Percentiles rank a stretch among this genome's conserved stretches.
These are phyloP conservation scores for Taphrina wiesneri DNA, from an alignment of 1,139 yeast genomes.

Conservation along the genomic window DNA sequence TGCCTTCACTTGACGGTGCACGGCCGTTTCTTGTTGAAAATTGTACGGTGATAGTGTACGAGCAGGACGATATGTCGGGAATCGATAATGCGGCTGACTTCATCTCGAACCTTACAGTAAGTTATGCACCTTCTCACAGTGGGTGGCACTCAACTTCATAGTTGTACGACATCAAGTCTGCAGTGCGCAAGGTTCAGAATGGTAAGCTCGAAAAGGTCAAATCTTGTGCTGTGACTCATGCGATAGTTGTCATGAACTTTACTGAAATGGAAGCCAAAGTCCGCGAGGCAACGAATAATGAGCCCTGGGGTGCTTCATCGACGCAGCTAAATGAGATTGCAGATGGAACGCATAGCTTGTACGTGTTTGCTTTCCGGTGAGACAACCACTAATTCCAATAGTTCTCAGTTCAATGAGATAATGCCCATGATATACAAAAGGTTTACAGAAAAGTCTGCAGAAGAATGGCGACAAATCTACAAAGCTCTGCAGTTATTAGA, in stretches of 20 bases:
- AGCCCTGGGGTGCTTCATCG: slow-evolving; percentile 99
- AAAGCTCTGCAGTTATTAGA: slow-evolving; percentile 89
- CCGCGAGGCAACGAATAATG: slow-evolving; percentile 68
- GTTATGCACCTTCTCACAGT: neutral
- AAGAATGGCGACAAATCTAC: slow-evolving; percentile 98
- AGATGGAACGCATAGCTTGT: slow-evolving; percentile 84
- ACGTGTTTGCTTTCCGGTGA: slow-evolving; percentile 39
- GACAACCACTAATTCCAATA: no score
- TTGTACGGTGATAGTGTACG: no score
- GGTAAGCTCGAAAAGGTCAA: slow-evolving; percentile 47
- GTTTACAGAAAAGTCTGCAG: slow-evolving; percentile 91
- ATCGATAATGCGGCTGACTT: slow-evolving; percentile 24
- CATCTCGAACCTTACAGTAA: slow-evolving; percentile 24
- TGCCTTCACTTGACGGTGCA: no score
- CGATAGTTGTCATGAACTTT: slow-evolving; percentile 74
- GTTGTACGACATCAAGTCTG: slow-evolving; percentile 91
- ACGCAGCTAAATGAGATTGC: slow-evolving; percentile 91
- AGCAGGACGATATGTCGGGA: slow-evolving; percentile 21
- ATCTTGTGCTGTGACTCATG: slow-evolving; percentile 40
- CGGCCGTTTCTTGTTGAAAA: no score
- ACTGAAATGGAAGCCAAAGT: slow-evolving; percentile 96
- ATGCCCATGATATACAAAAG: slow-evolving; percentile 55
- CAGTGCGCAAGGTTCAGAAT: slow-evolving; percentile 96
- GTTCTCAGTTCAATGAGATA: slow-evolving; percentile 51
- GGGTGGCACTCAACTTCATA: neutral